Evolutionary conservation across 2,329 filamentous ascomycete species (phyloP).

Genomic region (Aspergillus luchuensis): DNA sequence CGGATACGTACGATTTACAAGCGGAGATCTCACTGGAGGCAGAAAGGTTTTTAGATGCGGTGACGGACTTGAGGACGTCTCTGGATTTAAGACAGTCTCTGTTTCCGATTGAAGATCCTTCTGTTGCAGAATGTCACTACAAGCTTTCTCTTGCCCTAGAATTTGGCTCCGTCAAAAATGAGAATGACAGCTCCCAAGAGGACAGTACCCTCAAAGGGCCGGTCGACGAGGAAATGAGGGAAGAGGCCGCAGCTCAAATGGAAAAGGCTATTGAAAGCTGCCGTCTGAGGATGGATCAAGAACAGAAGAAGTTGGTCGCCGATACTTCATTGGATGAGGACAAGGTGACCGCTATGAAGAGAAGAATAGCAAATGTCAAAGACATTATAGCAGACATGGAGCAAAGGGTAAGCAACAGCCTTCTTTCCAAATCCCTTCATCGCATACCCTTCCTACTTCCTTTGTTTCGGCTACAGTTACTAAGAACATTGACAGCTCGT

Average conservation of each 20-base stretch:
- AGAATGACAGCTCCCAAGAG: slow-evolving; percentile 32
- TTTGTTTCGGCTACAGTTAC: slow-evolving; percentile 9
- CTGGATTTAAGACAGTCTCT: slow-evolving; percentile 78
- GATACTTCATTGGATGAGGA: slow-evolving; percentile 45
- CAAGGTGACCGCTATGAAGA: slow-evolving; percentile 43
- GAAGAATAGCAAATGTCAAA: slow-evolving; percentile 59
- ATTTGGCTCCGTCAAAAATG: slow-evolving; percentile 75
- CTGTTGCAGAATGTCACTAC: slow-evolving; percentile 92
- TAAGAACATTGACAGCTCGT: slow-evolving; percentile 44
- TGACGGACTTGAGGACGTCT: slow-evolving; percentile 76
- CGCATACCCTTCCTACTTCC: not conserved
- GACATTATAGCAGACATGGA: slow-evolving; percentile 65
- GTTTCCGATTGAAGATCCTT: slow-evolving; percentile 76
- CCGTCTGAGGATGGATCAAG: slow-evolving; percentile 55
- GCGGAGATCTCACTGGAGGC: slow-evolving; percentile 97
- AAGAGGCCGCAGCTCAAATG: slow-evolving; percentile 61
- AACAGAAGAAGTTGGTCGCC: slow-evolving; percentile 49
- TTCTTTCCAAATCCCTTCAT: not conserved
- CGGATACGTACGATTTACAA: slow-evolving; percentile 90
- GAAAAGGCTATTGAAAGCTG: slow-evolving; percentile 63
- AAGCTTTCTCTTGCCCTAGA: slow-evolving; percentile 94
- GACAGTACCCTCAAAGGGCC: slow-evolving; percentile 42
- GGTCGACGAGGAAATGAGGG: slow-evolving; percentile 58
- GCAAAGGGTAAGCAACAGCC: slow-evolving; percentile 50
- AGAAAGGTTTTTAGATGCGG: slow-evolving; percentile 86